Evolutionary conservation across 1,284 basidiomycete genomes (phyloP).

Genomic region (Ustilago curta): DNA sequence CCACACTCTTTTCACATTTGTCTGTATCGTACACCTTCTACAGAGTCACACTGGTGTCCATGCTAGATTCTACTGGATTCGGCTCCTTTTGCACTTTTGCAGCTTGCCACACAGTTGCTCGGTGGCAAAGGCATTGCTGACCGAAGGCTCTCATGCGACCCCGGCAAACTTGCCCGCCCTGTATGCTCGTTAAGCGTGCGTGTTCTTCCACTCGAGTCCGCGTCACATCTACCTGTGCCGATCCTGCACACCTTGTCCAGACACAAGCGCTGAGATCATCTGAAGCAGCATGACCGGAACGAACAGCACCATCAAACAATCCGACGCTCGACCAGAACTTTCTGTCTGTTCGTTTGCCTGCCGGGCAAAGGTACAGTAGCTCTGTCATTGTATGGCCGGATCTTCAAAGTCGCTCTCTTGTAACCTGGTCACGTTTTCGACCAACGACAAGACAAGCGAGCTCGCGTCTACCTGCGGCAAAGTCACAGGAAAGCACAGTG

Average conservation of each 20-base stretch:
- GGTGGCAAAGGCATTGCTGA: conserved; percentile 1
- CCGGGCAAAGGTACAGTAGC: background rate
- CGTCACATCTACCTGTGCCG: conserved; percentile 4
- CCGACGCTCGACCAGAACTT: conserved; percentile 20
- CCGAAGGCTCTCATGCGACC: background rate
- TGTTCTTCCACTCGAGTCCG: conserved; percentile 13
- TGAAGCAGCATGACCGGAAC: conserved; percentile 3
- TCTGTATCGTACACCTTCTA: too few species aligned
- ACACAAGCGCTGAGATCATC: conserved; percentile 2
- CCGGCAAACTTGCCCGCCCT: background rate
- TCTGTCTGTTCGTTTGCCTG: conserved; percentile 10
- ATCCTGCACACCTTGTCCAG: background rate
- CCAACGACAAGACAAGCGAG: background rate
- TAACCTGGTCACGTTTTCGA: background rate
- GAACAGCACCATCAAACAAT: background rate
- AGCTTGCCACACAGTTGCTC: background rate
- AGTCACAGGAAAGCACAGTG: background rate
- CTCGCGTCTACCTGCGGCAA: too few species aligned
- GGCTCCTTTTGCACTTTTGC: background rate
- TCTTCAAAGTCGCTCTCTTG: background rate
- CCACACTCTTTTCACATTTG: too few species aligned
- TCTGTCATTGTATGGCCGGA: background rate
- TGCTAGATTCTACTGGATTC: too few species aligned
- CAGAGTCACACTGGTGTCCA: too few species aligned
- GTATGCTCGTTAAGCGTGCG: conserved; percentile 12